phyloP scores from a whole-genome alignment of 495 filamentous ascomycete species.

The Cercophora scortea region DNA sequence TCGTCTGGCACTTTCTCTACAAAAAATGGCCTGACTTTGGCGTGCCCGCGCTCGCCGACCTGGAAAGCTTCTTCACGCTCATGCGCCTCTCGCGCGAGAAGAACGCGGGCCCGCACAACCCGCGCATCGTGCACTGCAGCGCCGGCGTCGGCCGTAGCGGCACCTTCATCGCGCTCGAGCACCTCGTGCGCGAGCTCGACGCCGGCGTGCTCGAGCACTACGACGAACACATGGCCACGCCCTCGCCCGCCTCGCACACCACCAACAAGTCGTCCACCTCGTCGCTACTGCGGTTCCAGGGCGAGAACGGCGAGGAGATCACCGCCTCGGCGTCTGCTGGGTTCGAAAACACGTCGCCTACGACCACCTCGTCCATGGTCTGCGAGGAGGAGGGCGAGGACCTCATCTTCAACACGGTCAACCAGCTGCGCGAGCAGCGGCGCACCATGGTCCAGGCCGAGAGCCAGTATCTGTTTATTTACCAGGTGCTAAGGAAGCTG shows the following conservation, averaged over 20 bases:
- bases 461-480: conserved; percentile 80
- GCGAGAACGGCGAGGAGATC: conserved; percentile 8
- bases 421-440: conserved; percentile 76
- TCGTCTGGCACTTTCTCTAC: conserved; percentile 85
- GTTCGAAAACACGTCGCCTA: neutral
- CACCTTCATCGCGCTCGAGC: conserved; percentile 92
- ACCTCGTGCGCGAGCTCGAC: conserved; percentile 74
- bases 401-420: conserved; percentile 62
- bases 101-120: conserved; percentile 56
- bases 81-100: conserved; percentile 69
- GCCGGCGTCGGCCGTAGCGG: conserved; percentile 91
- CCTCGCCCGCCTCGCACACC: neutral
- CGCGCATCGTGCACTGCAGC: conserved; percentile 86
- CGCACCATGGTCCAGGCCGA: conserved; percentile 96
- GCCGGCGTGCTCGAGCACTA: conserved; percentile 56
- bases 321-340: too few relatives aligned
- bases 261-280: neutral
- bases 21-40: conserved; percentile 91
- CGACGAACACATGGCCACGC: conserved; percentile 11
- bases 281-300: conserved; percentile 7
- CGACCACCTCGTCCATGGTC: neutral
- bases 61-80: conserved; percentile 68
- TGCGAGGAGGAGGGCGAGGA: conserved; percentile 29
- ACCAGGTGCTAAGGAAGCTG: conserved; percentile 72
- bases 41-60: conserved; percentile 73